Evolutionary conservation across 164 flowering plant species (phyloP).

Genomic region (Amborella trichopoda): DNA sequence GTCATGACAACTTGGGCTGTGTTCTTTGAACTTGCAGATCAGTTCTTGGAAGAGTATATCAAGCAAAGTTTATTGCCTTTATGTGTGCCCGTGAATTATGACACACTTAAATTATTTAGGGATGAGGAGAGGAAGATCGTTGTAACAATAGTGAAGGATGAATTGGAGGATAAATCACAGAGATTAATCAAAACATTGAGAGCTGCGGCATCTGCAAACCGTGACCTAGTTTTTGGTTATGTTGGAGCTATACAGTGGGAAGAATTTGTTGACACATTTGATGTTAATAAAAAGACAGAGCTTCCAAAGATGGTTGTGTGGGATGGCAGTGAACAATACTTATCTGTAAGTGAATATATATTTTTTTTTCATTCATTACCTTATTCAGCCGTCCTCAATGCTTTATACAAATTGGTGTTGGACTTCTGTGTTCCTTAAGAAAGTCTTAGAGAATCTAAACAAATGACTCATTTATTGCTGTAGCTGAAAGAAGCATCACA

Average conservation of each 20-base stretch:
- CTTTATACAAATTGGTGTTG: background rate
- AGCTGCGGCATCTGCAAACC: slow-evolving; percentile 94
- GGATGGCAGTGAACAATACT: slow-evolving; percentile 75
- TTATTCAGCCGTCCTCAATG: background rate
- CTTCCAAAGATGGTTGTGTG: slow-evolving; percentile 89
- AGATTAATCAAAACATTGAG: slow-evolving; percentile 54
- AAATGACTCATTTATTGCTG: background rate
- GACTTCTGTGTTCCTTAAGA: background rate
- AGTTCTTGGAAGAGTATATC: slow-evolving; percentile 64
- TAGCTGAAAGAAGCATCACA: background rate
- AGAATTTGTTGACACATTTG: slow-evolving; percentile 74
- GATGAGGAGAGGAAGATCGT: slow-evolving; percentile 83
- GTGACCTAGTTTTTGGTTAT: slow-evolving; percentile 76
- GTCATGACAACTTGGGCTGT: background rate
- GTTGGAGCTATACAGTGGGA: slow-evolving; percentile 72
- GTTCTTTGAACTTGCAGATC: slow-evolving; percentile 37
- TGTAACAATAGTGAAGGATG: slow-evolving; percentile 68
- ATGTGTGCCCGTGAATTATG: slow-evolving; percentile 56
- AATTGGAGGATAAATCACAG: slow-evolving; percentile 43
- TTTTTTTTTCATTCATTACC: background rate
- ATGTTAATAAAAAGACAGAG: slow-evolving; percentile 33
- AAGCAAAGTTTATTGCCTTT: slow-evolving; percentile 70
- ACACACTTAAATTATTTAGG: slow-evolving; percentile 57
- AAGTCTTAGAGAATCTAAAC: no score
- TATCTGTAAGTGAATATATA: slow-evolving; percentile 67